Percentiles rank a stretch among this genome's conserved stretches.
Evolutionary conservation across 2,329 filamentous ascomycete species (phyloP).

Genomic region (Tolypocladium sp.): DNA sequence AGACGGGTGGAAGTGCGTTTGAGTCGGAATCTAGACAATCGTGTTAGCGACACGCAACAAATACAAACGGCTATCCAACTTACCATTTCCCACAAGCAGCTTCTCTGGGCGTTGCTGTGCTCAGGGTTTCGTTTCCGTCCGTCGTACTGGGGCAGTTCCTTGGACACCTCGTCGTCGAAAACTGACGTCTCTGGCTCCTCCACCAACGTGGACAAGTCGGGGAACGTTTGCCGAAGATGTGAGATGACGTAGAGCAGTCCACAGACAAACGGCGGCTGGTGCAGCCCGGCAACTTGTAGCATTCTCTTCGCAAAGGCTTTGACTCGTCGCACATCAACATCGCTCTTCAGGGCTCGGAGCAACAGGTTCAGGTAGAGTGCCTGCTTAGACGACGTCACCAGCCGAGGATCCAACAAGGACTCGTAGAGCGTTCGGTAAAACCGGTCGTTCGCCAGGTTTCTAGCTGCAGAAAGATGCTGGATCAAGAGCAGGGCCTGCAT

Average conservation of each 20-base stretch:
- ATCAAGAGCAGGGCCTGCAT: slow-evolving; percentile 93
- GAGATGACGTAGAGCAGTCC: slow-evolving; percentile 84
- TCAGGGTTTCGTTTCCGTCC: slow-evolving; percentile 86
- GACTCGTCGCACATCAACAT: slow-evolving; percentile 82
- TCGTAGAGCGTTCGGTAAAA: slow-evolving; percentile 97
- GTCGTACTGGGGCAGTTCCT: slow-evolving; percentile 53
- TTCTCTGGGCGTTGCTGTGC: slow-evolving; percentile 85
- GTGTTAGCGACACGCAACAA: slow-evolving; percentile 4
- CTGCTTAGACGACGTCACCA: slow-evolving; percentile 88
- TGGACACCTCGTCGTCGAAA: slow-evolving; percentile 54
- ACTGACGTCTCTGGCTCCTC: slow-evolving; percentile 67
- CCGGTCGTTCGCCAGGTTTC: slow-evolving; percentile 74
- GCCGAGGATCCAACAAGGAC: slow-evolving; percentile 80
- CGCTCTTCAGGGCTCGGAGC: slow-evolving; percentile 78
- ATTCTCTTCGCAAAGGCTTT: slow-evolving; percentile 95
- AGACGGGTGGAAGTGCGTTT: slow-evolving; percentile 81
- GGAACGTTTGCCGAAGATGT: slow-evolving; percentile 71
- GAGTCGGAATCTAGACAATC: slow-evolving; percentile 21
- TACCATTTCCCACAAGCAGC: slow-evolving; percentile 87
- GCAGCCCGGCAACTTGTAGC: slow-evolving; percentile 76
- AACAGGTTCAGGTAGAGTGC: slow-evolving; percentile 89
- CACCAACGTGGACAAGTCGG: slow-evolving; percentile 68
- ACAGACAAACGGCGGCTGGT: slow-evolving; percentile 87
- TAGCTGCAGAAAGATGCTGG: slow-evolving; percentile 76
- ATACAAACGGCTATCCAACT: slow-evolving; percentile 16